A percentile compares a stretch with the other conserved stretches of the same genome.
These are phyloP conservation scores for Diaporthe aspalathi DNA, from an alignment of 2,329 filamentous ascomycete genomes.

Conservation along the genomic window DNA sequence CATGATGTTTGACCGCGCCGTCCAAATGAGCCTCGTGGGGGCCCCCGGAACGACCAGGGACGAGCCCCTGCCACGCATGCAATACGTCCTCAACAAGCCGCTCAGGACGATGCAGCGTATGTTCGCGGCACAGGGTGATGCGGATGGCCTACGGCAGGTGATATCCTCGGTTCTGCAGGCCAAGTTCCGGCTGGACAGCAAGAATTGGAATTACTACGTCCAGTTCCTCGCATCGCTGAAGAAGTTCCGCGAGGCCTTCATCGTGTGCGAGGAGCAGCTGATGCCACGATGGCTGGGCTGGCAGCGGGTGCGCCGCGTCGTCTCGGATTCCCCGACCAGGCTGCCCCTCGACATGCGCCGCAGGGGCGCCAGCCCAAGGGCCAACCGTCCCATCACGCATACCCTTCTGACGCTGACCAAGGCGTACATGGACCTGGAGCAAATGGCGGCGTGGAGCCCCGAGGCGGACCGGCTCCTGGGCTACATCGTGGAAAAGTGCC, in stretches of 20 bases:
- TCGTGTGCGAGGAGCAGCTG: slow-evolving; percentile 78
- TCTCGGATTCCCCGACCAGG: slow-evolving; percentile 43
- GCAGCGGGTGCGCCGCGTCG: slow-evolving; percentile 51
- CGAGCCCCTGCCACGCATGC: slow-evolving; percentile 59
- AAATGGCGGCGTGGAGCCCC: slow-evolving; percentile 60
- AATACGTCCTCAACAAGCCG: slow-evolving; percentile 64
- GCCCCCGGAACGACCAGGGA: slow-evolving; percentile 43
- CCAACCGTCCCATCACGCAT: slow-evolving; percentile 54
- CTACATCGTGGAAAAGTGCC: slow-evolving; percentile 54
- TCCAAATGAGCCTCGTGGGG: slow-evolving; percentile 54
- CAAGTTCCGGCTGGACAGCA: slow-evolving; percentile 80
- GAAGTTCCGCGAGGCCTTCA: slow-evolving; percentile 75
- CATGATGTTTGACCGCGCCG: slow-evolving; percentile 65
- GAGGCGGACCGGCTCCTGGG: slow-evolving; percentile 55
- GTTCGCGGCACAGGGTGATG: slow-evolving; percentile 54
- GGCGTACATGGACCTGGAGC: slow-evolving; percentile 62
- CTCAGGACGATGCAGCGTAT: slow-evolving; percentile 62
- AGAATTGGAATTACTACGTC: slow-evolving; percentile 85
- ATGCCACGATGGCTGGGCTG: slow-evolving; percentile 86
- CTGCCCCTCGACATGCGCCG: slow-evolving; percentile 54
- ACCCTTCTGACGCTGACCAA: slow-evolving; percentile 62
- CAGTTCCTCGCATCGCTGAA: slow-evolving; percentile 72
- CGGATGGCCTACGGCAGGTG: slow-evolving; percentile 59
- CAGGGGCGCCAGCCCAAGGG: slow-evolving; percentile 50
- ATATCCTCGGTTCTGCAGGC: slow-evolving; percentile 67